Percentiles rank a stretch among this genome's conserved stretches.
phyloP scores from a whole-genome alignment of 768 basidiomycete species.

The Tephrocybe sp. region DNA sequence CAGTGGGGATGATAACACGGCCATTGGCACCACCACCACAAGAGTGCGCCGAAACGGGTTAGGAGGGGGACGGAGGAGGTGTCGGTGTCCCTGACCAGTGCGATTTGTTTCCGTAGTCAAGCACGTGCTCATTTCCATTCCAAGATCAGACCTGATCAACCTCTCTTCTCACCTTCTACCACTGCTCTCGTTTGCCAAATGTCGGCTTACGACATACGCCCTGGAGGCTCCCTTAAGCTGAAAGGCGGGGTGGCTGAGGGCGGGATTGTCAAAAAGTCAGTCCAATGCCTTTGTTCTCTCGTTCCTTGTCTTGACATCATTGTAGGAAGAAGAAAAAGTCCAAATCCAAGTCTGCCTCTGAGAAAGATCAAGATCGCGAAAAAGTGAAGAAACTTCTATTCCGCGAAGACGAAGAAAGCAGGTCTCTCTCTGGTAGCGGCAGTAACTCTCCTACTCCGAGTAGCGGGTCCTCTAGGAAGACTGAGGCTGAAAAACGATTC shows the following conservation, averaged over 20 bases:
- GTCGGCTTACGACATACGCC: slow-evolving; percentile 84
- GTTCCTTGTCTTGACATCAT: slow-evolving; percentile 9
- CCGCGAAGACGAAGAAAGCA: slow-evolving; percentile 46
- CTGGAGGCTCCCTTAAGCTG: slow-evolving; percentile 87
- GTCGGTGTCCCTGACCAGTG: not conserved
- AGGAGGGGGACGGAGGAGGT: slow-evolving; percentile 10
- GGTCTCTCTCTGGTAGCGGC: slow-evolving; percentile 53
- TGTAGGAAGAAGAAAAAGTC: slow-evolving; percentile 88
- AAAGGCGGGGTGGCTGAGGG: slow-evolving; percentile 82
- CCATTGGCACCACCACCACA: slow-evolving; percentile 46
- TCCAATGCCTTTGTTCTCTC: slow-evolving; percentile 11
- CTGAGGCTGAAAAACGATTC: slow-evolving; percentile 85
- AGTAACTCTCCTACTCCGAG: slow-evolving; percentile 60
- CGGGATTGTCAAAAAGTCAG: slow-evolving; percentile 82
- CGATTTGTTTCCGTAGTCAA: slow-evolving; percentile 3
- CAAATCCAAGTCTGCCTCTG: slow-evolving; percentile 56
- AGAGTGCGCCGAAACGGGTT: slow-evolving; percentile 12
- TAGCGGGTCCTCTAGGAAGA: slow-evolving; percentile 59
- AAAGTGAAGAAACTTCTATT: slow-evolving; percentile 50
- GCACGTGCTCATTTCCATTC: slow-evolving; percentile 25
- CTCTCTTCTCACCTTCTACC: slow-evolving; percentile 5
- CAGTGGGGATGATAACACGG: slow-evolving; percentile 71
- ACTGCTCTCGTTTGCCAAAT: slow-evolving; percentile 38
- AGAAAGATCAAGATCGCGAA: slow-evolving; percentile 46
- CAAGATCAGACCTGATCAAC: not conserved